Conservation (phyloP, 225 moss, liverwort and hornwort genomes). For the Pseudisothecium myosuroides region DNA sequence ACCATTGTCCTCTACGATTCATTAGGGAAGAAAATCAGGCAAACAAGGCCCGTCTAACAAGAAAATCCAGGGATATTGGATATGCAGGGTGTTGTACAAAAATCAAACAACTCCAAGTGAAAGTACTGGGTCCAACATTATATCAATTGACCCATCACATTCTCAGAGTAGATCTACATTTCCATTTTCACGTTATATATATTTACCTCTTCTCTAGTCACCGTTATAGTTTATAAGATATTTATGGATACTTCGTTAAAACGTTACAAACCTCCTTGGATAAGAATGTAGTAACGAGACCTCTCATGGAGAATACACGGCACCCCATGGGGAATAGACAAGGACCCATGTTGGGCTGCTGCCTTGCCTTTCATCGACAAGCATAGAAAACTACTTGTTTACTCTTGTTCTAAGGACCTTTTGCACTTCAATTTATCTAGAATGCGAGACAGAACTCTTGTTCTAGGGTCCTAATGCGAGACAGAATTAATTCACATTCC, state of each 20-base stretch:
- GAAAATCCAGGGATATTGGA: background rate
- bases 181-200: background rate
- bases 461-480: background rate
- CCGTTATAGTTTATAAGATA: background rate
- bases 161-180: background rate
- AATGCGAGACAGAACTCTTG: background rate
- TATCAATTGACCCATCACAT: background rate
- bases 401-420: background rate
- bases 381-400: background rate
- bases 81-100: background rate
- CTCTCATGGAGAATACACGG: background rate
- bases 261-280: background rate
- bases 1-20: conserved; percentile 53
- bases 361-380: background rate
- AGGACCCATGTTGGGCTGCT: background rate
- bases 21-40: background rate
- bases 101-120: background rate
- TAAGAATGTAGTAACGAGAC: background rate
- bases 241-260: background rate
- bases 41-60: background rate
- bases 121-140: background rate
- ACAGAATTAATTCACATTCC: background rate
- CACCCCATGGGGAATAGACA: background rate
- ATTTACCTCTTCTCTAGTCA: background rate
- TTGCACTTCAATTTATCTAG: background rate